Base-by-base conservation (phyloP, 192 early-diverging fungal genomes). In the Linnemannia schmuckeri region DNA sequence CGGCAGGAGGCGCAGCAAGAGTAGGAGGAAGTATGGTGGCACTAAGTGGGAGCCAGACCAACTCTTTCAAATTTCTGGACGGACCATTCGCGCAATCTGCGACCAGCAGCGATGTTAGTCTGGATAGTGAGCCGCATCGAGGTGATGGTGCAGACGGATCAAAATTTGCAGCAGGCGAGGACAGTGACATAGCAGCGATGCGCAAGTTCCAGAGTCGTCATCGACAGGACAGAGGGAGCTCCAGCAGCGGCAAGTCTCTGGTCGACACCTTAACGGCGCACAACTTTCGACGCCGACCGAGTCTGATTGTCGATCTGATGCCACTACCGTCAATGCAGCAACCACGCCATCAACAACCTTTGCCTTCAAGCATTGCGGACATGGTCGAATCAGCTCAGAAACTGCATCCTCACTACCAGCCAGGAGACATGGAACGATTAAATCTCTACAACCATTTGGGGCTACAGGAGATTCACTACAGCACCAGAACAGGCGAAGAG, bases 51-150 rank as follows among this genome's bases (percentile, higher is more conserved):
- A 30, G 38, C 35, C 30, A 66, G 24, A 6, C 46, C 37, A 75
- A 71, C 38, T 10, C 80, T 20, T 55, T 57, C 20, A 52, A 66
- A 8, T n/a, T 63, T 9, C 61, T 61, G 12, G 37, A 55, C 6
- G 4, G 27, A 61, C 52, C 77, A 22, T 71, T 55, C 44, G 71
- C 52, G 9, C 57, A 35, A 4, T 84, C 75, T 12, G 46, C 73
- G 57, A 63, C 63, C 22, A 66, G 57, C 61, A 79, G 82, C 49
- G 82, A 84, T 18, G 17, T 71, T 46, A 84, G 77, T 15, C 20
- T 66, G 10, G 44, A 77, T 1, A 84, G 82, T n/a, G 69, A 49
- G 18, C 61, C 57, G n/a, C 46, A 72, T 27, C 55, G 61, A n/a
- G 22, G 30, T 12, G 12, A 77, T 30, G 1, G 40, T 46, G 61